Base-by-base conservation (phyloP, 192 early-diverging fungal genomes). In the Coemansia sp. region DNA sequence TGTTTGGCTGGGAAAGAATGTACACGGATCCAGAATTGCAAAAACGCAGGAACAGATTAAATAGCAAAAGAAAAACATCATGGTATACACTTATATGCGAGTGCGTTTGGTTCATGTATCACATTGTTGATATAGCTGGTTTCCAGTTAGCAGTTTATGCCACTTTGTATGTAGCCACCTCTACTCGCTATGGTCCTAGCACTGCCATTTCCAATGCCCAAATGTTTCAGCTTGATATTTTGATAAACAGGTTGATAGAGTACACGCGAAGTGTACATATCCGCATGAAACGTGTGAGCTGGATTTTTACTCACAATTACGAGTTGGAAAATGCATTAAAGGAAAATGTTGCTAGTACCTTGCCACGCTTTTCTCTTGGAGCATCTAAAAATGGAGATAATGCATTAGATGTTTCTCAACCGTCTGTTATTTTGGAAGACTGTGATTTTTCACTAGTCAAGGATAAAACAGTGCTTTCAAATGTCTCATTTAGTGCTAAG, bases 401-500 rank as follows among this genome's bases (percentile, higher is more conserved):
- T 15, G 46, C 46, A 47, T 47, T 47, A 1, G 3, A 15, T n/a
- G 6, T 11, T 0, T 6, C 63, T 18, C 2, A 8, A 3, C 59
- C 41, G 8, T 59, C 43, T 36, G 66, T 74, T 18, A 1, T n/a
- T 1, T 59, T 78, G 47, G n/a, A 63, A 1, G 22, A 13, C 10
- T 73, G 67, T 41, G 58, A 48, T 36, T 78, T 78, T 47, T 54
- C 51, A 5, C 62, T 66, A 48, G 49, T 39, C 4, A 10, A 63
- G 5, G 46, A 54, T 10, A 26, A 56, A 12, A 43, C 22, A 5
- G 65, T 72, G 15, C 49, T 74, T 4, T 13, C 49, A 5, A 36
- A 66, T 22, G 43, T 70, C 5, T 40, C 66, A 2, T 49, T 90
- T 37, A 46, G 68, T 6, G 72, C 94, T 60, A 85, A 84, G 16